Conservation (phyloP, 768 basidiomycete species). For the Leucogyrophana mollusca region DNA sequence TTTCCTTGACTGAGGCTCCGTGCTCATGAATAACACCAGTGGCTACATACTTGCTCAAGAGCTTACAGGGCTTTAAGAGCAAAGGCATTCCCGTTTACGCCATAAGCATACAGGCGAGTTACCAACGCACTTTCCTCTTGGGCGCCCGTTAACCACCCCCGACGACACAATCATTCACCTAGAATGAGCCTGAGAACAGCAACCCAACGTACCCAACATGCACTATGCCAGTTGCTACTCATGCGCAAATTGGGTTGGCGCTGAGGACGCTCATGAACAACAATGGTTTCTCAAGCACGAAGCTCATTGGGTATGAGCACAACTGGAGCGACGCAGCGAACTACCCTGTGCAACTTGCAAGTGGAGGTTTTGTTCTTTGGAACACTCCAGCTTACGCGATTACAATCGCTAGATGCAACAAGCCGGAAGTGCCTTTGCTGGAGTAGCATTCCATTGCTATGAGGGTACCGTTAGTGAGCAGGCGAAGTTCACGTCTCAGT, state of each 20-base stretch:
- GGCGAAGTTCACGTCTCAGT: slow-evolving; percentile 46
- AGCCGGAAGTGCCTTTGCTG: slow-evolving; percentile 49
- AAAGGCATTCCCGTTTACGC: slow-evolving; percentile 58
- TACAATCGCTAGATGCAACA: slow-evolving; percentile 36
- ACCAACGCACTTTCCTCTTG: background rate
- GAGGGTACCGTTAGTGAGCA: slow-evolving; percentile 49
- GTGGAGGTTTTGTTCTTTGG: slow-evolving; percentile 8
- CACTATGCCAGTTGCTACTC: slow-evolving; percentile 43
- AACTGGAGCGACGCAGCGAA: slow-evolving; percentile 62
- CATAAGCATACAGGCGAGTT: slow-evolving; percentile 42
- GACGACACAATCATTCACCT: slow-evolving; percentile 7
- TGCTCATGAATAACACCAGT: slow-evolving; percentile 35
- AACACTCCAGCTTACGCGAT: background rate
- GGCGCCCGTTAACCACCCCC: background rate
- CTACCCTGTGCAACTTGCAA: slow-evolving; percentile 48
- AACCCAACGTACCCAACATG: slow-evolving; percentile 64
- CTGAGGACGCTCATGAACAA: slow-evolving; percentile 55
- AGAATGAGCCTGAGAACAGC: slow-evolving; percentile 46
- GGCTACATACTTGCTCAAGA: slow-evolving; percentile 62
- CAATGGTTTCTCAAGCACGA: slow-evolving; percentile 53
- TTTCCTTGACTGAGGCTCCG: background rate
- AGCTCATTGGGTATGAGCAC: slow-evolving; percentile 60
- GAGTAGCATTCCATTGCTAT: slow-evolving; percentile 68
- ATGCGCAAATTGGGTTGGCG: slow-evolving; percentile 51
- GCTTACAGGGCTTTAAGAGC: slow-evolving; percentile 57